Conservation (phyloP, 2,329 filamentous ascomycete genomes). For the Fusarium concolor region DNA sequence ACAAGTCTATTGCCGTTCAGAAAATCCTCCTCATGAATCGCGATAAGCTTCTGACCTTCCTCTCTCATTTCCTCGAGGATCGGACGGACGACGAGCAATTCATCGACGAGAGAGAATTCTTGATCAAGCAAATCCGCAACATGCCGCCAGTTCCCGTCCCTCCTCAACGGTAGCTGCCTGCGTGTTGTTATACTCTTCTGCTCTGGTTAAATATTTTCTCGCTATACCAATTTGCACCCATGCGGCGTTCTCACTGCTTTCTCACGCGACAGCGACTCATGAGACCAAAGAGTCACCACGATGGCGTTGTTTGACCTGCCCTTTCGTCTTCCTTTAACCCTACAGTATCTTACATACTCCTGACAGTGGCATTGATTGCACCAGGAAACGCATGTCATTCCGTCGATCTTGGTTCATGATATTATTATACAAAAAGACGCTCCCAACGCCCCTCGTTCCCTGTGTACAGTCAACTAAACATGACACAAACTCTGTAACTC, state of each 20-base stretch:
- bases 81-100: slow-evolving; percentile 98
- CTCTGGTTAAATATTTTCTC: not conserved
- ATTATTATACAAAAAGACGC: slow-evolving; percentile 46
- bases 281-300: slow-evolving; percentile 25
- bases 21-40: slow-evolving; percentile 97
- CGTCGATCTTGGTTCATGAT: slow-evolving; percentile 36
- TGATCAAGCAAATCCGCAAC: slow-evolving; percentile 91
- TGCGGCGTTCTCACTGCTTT: slow-evolving; percentile 26
- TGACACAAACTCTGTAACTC: slow-evolving; percentile 41
- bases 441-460: slow-evolving; percentile 44
- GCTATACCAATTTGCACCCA: slow-evolving; percentile 25
- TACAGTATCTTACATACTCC: slow-evolving; percentile 24
- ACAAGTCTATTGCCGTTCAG: slow-evolving; percentile 96
- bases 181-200: not conserved
- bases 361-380: slow-evolving; percentile 20
- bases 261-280: slow-evolving; percentile 12
- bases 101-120: slow-evolving; percentile 95
- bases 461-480: slow-evolving; percentile 34
- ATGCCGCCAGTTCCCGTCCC: slow-evolving; percentile 70
- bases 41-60: slow-evolving; percentile 87
- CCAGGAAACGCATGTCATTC: slow-evolving; percentile 20
- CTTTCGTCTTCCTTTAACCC: slow-evolving; percentile 17
- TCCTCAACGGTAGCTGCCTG: slow-evolving; percentile 57
- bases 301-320: slow-evolving; percentile 26
- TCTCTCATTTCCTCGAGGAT: slow-evolving; percentile 93